phyloP scores from a whole-genome alignment of 2,329 filamentous ascomycete species.

The Epichloe baconii region DNA sequence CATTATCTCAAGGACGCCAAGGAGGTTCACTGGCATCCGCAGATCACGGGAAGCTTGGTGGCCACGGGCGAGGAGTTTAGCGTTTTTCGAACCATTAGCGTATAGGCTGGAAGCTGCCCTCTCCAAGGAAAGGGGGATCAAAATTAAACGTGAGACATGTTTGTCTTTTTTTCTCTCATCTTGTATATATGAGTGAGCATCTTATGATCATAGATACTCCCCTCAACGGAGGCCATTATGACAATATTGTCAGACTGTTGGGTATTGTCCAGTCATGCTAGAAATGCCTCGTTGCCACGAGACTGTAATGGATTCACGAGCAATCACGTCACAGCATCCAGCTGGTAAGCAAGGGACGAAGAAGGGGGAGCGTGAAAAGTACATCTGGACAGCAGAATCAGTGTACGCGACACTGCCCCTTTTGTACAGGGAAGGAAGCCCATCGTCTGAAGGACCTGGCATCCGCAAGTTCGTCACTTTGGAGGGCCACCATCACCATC shows the following conservation, averaged over 20 bases:
- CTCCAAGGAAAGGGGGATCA: too few species aligned
- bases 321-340: too few species aligned
- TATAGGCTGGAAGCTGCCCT: constrained; percentile 30
- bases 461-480: neutral
- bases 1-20: constrained; percentile 93
- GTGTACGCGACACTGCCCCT: constrained; percentile 9
- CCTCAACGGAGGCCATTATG: constrained; percentile 5
- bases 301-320: too few species aligned
- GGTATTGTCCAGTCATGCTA: too few species aligned
- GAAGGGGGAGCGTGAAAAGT: too few species aligned
- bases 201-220: neutral
- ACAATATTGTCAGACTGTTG: neutral
- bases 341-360: too few species aligned
- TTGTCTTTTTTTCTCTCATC: neutral
- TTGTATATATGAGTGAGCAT: constrained; percentile 4
- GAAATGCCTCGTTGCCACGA: too few species aligned
- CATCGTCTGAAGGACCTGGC: neutral
- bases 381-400: too few species aligned
- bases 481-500: too few species aligned
- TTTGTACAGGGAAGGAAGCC: constrained; percentile 9
- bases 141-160: too few species aligned
- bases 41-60: constrained; percentile 81
- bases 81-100: constrained; percentile 73
- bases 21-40: constrained; percentile 94
- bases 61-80: constrained; percentile 86